Base-by-base conservation (phyloP, 441 rosid species). In the Syzygium malaccense region DNA sequence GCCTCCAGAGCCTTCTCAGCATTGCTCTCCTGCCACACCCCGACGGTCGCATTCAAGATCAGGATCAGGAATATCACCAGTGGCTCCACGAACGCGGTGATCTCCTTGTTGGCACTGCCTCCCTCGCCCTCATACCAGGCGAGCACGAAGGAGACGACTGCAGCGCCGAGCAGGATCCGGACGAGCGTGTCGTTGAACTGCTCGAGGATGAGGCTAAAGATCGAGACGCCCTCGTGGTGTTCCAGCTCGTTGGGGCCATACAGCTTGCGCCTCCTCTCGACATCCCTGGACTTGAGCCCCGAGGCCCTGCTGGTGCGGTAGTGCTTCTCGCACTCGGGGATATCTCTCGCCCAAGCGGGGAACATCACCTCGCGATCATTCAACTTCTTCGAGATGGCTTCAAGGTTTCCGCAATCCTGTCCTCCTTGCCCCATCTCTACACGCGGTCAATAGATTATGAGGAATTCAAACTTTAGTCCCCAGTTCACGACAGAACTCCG, bases 1-100 rank as follows among this genome's bases (percentile, higher is more conserved):
- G 93, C 94, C 55, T 92, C 94, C 45, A 93, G 86, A 37, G 94
- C 94, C 87, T 93, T 93, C 91, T 93, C 94, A 2, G 94, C 93
- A 64, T 93, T 93, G 54, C 51, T 90, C 87, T 92, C 94, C 79
- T 93, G 94, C 94, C 94, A 93, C 56, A 93, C 94, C 10, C 94
- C 94, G 7, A 93, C 93, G 41, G 91, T 14, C 0, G 94, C 93
- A 86, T 93, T 93, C 45, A 93, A 79, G 45, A 93, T 90, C 88
- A 93, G 87, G 89, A 93, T 93, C 86, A 93, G 85, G 75, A 93
- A 92, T 15, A 93, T 93, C 32, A 93, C 94, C 19, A 93, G 84
- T 49, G 94, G 94, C 88, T 93, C 94, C 25, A 92, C 93, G 37
- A 91, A 92, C 13, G 93, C 93, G 4, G 93, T 92, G 15, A 93